Percentiles rank a stretch among this genome's conserved stretches.
Evolutionary conservation across 768 basidiomycete species (phyloP).

Genomic region (Boletus vinaceobasis): DNA sequence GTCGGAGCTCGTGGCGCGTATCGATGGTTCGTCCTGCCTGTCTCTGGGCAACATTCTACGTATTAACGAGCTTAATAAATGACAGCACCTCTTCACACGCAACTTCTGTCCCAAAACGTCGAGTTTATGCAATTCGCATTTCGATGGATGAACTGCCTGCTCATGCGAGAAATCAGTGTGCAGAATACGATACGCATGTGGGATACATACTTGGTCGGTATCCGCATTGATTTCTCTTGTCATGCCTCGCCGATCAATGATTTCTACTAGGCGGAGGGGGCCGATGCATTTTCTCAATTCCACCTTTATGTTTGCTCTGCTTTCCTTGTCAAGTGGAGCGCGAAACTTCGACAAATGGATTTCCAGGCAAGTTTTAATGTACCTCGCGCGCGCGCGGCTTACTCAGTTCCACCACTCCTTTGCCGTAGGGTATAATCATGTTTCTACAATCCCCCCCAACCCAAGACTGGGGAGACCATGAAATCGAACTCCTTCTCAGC

Average conservation of each 20-base stretch:
- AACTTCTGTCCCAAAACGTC: slow-evolving; percentile 87
- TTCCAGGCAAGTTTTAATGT: slow-evolving; percentile 70
- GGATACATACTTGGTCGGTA: slow-evolving; percentile 94
- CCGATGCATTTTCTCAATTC: slow-evolving; percentile 98
- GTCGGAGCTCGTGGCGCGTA: slow-evolving; percentile 88
- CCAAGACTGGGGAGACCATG: slow-evolving; percentile 92
- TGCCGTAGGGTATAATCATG: slow-evolving; percentile 90
- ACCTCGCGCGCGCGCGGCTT: background rate
- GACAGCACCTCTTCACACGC: slow-evolving; percentile 78
- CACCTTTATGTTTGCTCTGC: slow-evolving; percentile 98
- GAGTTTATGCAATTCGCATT: slow-evolving; percentile 99
- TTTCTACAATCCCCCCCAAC: slow-evolving; percentile 92
- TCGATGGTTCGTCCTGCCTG: slow-evolving; percentile 63
- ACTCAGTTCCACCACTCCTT: background rate
- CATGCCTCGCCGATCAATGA: background rate
- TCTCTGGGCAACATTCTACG: background rate
- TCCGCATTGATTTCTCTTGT: background rate
- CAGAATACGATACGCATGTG: slow-evolving; percentile 98
- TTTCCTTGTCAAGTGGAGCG: slow-evolving; percentile 94
- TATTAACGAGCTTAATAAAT: background rate
- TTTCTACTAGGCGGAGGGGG: slow-evolving; percentile 77
- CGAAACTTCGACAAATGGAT: slow-evolving; percentile 92
- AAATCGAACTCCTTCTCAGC: slow-evolving; percentile 91
- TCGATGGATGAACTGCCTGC: slow-evolving; percentile 98
- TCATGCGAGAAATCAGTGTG: slow-evolving; percentile 98